Evolutionary conservation across 2,329 filamentous ascomycete genomes (phyloP).

Genomic region (Thielaviopsis ethacetica): DNA sequence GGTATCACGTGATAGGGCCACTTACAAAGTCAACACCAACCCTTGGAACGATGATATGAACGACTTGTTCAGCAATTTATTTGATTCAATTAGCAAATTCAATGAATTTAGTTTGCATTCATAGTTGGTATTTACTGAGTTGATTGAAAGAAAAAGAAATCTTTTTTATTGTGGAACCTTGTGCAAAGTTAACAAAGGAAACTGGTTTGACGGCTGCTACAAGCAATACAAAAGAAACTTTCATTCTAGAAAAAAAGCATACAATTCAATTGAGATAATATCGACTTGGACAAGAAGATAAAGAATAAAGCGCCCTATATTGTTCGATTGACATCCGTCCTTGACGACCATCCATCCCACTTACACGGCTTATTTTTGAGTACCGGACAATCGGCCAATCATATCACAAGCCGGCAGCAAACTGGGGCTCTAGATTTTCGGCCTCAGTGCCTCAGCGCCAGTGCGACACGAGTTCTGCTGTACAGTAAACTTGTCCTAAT

Average conservation of each 20-base stretch:
- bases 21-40: neutral
- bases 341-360: neutral
- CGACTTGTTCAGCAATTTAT: too few species aligned
- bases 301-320: neutral
- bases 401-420: neutral
- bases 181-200: neutral
- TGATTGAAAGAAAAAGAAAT: too few species aligned
- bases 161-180: neutral
- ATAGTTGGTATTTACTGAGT: too few species aligned
- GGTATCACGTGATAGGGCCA: slow-evolving; percentile 10
- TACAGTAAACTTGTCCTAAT: neutral
- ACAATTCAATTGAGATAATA: too few species aligned
- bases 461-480: neutral
- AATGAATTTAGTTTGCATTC: too few species aligned
- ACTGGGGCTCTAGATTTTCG: neutral
- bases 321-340: neutral
- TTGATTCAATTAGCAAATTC: too few species aligned
- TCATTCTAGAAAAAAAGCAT: too few species aligned
- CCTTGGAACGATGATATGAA: too few species aligned
- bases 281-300: neutral
- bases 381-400: neutral
- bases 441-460: neutral
- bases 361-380: neutral
- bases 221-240: neutral
- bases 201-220: neutral